Evolutionary conservation across 1,284 basidiomycete species (phyloP), one percentile per base, ranked within the genome.

Genomic region (Boletus albobrunnescens): DNA sequence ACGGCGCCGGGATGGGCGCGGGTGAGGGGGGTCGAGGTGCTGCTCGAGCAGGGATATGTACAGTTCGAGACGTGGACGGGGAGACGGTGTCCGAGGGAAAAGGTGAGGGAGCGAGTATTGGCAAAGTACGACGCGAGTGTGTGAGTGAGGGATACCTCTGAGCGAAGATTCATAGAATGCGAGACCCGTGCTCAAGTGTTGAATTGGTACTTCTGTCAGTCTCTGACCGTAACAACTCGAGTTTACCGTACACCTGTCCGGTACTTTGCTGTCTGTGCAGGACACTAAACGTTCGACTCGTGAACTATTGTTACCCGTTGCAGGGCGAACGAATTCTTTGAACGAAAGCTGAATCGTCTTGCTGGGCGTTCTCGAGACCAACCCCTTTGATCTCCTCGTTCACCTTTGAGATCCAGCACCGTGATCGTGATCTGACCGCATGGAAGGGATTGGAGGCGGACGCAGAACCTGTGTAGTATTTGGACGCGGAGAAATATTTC

Each of bases 31-130:
- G 72, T 95, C 7, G 88, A 94, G 62, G 85, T 94, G 37, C 69
- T 95, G 39, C 73, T 93, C 38, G 85, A 92, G 70, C 92, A 95
- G 63, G 93, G 88, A 2, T 93, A 84, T 65, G 77, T 77, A 47
- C 92, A 94, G 68, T 93, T 91, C 64, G 77, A 81, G 67, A 61
- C 81, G 43, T 96, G 91, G 93, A 95, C 88, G 52, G 79, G 78
- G 11, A 70, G 81, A 37, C 61, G 57, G 41, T 82, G 79, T 51
- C 84, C 85, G 5, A 70, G 62, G 56, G 58, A 53, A 5, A 60
- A 60, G 6, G 77, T 83, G 19, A 67, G 72, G 30, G 67, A 72
- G 44, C 65, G 56, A 37, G 82, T 84, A 16, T 75, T 73, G 71
- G 69, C 67, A 38, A 69, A 64, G 48, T 84, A 84, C 27, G 50